phyloP scores from a whole-genome alignment of 805 yeast genomes.

The Ogataea neopini region DNA sequence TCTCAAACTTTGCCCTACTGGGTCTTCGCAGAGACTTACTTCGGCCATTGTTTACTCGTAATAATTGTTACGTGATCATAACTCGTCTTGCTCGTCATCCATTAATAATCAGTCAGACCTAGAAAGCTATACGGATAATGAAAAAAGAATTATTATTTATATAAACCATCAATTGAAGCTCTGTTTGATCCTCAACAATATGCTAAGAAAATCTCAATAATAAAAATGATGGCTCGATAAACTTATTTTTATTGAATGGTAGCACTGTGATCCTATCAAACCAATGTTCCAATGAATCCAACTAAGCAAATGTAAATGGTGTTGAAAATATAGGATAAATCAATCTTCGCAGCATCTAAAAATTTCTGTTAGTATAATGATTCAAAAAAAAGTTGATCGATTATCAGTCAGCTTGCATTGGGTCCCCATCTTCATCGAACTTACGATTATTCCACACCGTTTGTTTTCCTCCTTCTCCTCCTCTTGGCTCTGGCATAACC shows the following conservation, averaged over 20 bases:
- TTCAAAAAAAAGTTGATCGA: background rate
- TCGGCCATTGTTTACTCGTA: too few relatives aligned
- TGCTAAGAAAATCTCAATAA: background rate
- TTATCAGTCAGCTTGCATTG: slow-evolving; percentile 12
- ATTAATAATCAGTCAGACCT: background rate
- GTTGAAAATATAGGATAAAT: slow-evolving; percentile 10
- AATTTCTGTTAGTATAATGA: slow-evolving; percentile 7
- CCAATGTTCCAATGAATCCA: slow-evolving; percentile 15
- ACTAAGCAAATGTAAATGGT: slow-evolving; percentile 14
- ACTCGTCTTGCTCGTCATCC: too few relatives aligned
- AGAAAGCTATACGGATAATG: slow-evolving; percentile 1
- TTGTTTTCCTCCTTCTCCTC: slow-evolving; percentile 12
- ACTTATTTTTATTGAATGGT: too few relatives aligned
- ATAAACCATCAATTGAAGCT: background rate
- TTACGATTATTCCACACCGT: slow-evolving; percentile 27
- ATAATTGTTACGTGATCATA: too few relatives aligned
- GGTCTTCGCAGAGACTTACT: too few relatives aligned
- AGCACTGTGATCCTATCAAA: slow-evolving; percentile 1
- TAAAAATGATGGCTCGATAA: background rate
- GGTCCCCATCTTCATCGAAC: slow-evolving; percentile 14
- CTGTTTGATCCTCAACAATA: background rate
- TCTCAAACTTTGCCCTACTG: too few relatives aligned
- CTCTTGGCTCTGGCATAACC: slow-evolving; percentile 29
- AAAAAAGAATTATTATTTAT: background rate
- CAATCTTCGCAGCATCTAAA: slow-evolving; percentile 15